Conservation (phyloP, 2,329 filamentous ascomycete genomes). For the Nemania sp. region DNA sequence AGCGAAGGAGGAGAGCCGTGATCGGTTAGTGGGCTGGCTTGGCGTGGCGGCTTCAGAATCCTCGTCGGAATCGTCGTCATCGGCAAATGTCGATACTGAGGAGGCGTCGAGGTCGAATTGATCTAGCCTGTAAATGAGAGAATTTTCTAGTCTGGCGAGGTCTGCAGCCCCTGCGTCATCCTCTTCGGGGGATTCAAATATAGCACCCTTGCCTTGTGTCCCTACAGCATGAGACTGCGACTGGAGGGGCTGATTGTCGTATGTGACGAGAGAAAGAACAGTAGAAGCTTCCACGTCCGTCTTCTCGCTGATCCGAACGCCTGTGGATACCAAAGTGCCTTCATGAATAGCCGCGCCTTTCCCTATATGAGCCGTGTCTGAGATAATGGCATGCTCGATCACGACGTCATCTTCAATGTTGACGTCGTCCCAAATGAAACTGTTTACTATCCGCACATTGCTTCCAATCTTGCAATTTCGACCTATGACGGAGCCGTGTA, state of each 20-base stretch:
- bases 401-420: constrained; percentile 74
- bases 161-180: constrained; percentile 56
- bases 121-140: constrained; percentile 58
- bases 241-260: constrained; percentile 43
- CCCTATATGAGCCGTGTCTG: constrained; percentile 71
- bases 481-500: constrained; percentile 80
- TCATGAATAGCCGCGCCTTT: constrained; percentile 68
- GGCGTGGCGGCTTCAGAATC: constrained; percentile 62
- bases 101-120: constrained; percentile 57
- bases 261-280: constrained; percentile 45
- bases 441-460: constrained; percentile 76
- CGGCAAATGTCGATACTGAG: constrained; percentile 61
- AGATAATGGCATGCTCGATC: constrained; percentile 75
- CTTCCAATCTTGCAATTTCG: constrained; percentile 83
- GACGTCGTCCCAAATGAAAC: constrained; percentile 86
- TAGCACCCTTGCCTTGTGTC: constrained; percentile 52
- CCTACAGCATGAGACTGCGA: constrained; percentile 54
- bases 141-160: constrained; percentile 56
- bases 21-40: constrained; percentile 64
- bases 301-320: constrained; percentile 70
- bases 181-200: constrained; percentile 51
- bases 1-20: constrained; percentile 70
- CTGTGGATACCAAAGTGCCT: constrained; percentile 79
- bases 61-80: constrained; percentile 67
- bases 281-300: constrained; percentile 47